Evolutionary conservation across 108 stramenopile genomes (phyloP).

Genomic region (Nitzschia palea): DNA sequence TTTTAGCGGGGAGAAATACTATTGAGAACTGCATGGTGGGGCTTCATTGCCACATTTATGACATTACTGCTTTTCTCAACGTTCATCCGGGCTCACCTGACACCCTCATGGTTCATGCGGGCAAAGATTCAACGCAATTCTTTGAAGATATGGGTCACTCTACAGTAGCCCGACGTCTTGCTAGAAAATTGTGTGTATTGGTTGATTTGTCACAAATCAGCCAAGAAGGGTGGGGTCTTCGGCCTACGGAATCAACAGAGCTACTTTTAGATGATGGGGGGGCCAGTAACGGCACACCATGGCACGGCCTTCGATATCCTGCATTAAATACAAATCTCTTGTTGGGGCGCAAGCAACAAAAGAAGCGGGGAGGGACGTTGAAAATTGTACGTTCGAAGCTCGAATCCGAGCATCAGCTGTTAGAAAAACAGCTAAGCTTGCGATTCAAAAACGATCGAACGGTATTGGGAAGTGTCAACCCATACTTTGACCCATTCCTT

Average conservation of each 20-base stretch:
- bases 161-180: constrained; percentile 56
- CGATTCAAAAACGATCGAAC: constrained; percentile 16
- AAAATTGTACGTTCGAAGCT: constrained; percentile 1
- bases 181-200: constrained; percentile 56
- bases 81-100: constrained; percentile 93
- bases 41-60: constrained; percentile 84
- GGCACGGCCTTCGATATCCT: too few relatives aligned
- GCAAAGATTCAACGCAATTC: constrained; percentile 83
- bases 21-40: constrained; percentile 80
- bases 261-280: constrained; percentile 2
- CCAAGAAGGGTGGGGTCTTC: constrained; percentile 22
- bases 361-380: constrained; percentile 19
- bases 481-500: constrained; percentile 77
- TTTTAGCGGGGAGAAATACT: constrained; percentile 70
- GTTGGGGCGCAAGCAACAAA: constrained; percentile 4
- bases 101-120: constrained; percentile 88
- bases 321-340: constrained; percentile 21
- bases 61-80: constrained; percentile 87
- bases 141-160: constrained; percentile 93
- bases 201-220: constrained; percentile 48
- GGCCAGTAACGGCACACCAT: too few relatives aligned
- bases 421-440: not conserved
- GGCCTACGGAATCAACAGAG: constrained; percentile 23
- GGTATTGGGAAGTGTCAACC: constrained; percentile 60
- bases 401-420: constrained; percentile 10